Percentiles rank a stretch among this genome's conserved stretches.
Evolutionary conservation across 306 rosid genomes (phyloP).

Genomic region (Cucumis hystrix): DNA sequence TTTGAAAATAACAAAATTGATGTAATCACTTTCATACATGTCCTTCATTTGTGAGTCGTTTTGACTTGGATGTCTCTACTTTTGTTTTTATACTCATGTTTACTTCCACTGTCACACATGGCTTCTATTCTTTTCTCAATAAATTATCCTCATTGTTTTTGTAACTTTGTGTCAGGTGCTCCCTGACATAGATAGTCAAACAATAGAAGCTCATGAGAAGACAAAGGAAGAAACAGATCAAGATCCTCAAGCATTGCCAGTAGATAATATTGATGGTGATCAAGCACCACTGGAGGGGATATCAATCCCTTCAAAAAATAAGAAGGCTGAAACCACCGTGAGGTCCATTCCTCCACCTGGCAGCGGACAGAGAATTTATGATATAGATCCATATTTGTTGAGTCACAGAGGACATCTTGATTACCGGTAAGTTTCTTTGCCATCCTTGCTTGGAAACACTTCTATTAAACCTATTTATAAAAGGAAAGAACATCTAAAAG

Average conservation of each 20-base stretch:
- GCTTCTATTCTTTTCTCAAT: not conserved
- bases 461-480: not conserved
- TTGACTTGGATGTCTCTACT: not conserved
- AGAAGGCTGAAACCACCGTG: conserved; percentile 17
- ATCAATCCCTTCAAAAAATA: conserved; percentile 19
- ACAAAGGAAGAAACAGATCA: conserved; percentile 17
- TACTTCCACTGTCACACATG: not conserved
- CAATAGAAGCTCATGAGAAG: conserved; percentile 30
- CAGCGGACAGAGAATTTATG: conserved; percentile 63
- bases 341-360: conserved; percentile 65
- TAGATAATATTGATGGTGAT: conserved; percentile 19
- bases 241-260: conserved; percentile 21
- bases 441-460: not conserved
- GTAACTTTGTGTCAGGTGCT: conserved; percentile 19
- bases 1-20: no score
- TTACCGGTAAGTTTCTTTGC: conserved; percentile 50
- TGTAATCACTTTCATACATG: no score
- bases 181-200: conserved; percentile 27
- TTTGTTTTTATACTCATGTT: not conserved
- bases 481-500: no score
- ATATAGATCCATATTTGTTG: conserved; percentile 55
- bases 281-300: conserved; percentile 24
- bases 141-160: not conserved
- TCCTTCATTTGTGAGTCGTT: not conserved
- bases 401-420: conserved; percentile 55